phyloP scores from a whole-genome alignment of 805 yeast species.

The Martiniozyma abietophila region DNA sequence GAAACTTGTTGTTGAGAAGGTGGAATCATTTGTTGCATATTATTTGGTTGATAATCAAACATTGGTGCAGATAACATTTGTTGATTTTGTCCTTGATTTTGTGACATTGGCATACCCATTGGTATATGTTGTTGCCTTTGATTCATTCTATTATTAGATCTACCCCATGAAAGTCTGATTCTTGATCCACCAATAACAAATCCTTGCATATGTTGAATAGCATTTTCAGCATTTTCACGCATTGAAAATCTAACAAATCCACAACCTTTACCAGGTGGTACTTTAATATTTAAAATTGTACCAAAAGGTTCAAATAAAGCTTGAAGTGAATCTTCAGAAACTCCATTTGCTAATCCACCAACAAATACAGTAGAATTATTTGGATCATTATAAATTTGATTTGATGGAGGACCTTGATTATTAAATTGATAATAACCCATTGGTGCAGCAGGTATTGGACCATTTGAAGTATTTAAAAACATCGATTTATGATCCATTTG shows the following conservation, averaged over 20 bases:
- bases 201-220: constrained; percentile 74
- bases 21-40: constrained; percentile 5
- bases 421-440: constrained; percentile 17
- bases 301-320: constrained; percentile 68
- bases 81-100: constrained; percentile 11
- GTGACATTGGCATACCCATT: constrained; percentile 6
- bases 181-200: constrained; percentile 66
- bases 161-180: constrained; percentile 70
- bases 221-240: constrained; percentile 67
- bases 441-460: constrained; percentile 16
- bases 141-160: constrained; percentile 29
- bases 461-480: constrained; percentile 12
- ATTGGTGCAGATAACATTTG: constrained; percentile 17
- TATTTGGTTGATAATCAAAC: constrained; percentile 17
- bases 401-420: constrained; percentile 1
- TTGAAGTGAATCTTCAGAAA: constrained; percentile 50
- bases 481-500: too few relatives aligned
- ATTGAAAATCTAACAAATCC: constrained; percentile 65
- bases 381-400: constrained; percentile 36
- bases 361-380: constrained; percentile 69
- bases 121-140: constrained; percentile 7
- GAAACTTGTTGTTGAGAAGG: constrained; percentile 6
- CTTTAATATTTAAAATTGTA: constrained; percentile 55
- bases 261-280: constrained; percentile 73
- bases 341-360: constrained; percentile 58